Evolutionary conservation across 2,329 filamentous ascomycete species (phyloP), one percentile per base, ranked within the genome.

Genomic region (Rhynchosporium secalis): DNA sequence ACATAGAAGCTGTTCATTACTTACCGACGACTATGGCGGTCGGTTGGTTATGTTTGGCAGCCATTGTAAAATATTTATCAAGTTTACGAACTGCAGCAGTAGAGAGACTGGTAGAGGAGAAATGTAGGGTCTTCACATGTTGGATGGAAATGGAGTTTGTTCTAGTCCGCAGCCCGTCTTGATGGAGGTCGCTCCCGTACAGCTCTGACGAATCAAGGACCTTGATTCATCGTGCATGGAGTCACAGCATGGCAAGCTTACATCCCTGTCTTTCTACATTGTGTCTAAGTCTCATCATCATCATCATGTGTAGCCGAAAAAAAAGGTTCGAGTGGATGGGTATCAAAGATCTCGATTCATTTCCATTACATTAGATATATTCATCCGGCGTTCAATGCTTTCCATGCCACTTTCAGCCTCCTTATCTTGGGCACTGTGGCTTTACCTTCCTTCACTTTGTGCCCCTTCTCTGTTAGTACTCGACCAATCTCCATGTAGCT

Each of bases 401-500:
- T 79, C 83, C 84, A 87, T 36, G 83, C 86, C 36, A 87, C 84
- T 62, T 74, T 72, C 31, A 87, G 69, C 63, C 86, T 78, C 69
- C 78, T 75, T 51, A 71, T 63, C 61, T 75, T 78, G 2, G 79
- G 77, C 15, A 81, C 78, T 8, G 78, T 81, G 3, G 78, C 78
- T 56, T 72, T 74, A 5, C 76, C 76, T 45, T 69, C 76, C 61
- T 77, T 80, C 3, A 80, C 74, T 36, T 72, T 67, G 63, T 78
- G 79, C 8, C 77, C 75, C 26, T 77, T 63, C 55, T 69, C 67
- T 29, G 58, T 75, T 31, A 90, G 70, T n/a, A 87, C 83, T 47
- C 86, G 76, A 13, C 86, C 88, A 71, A 91, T 91, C 72, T 90
- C 87, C 83, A 91, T 88, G 70, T 91, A 91, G 66, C 86, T 90